A percentile compares a stretch with the other conserved stretches of the same genome.
Conservation (phyloP, 805 yeast species). For the Candida ovalis region DNA sequence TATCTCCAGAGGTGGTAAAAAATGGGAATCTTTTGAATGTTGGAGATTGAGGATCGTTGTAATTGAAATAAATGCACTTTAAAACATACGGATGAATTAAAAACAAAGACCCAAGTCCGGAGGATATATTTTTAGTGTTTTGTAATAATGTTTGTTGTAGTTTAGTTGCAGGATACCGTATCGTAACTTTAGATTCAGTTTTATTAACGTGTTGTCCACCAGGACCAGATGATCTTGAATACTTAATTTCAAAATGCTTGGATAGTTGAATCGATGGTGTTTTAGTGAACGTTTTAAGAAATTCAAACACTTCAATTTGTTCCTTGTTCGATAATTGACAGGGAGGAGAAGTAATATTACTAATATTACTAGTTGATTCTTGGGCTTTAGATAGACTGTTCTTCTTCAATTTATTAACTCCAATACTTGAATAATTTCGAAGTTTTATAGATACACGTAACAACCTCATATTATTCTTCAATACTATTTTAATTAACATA, state of each 20-base stretch:
- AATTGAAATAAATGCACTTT: constrained; percentile 15
- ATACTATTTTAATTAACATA: no score
- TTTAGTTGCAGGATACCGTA: constrained; percentile 30
- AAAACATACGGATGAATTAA: constrained; percentile 32
- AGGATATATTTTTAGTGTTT: constrained; percentile 40
- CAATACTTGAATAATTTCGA: no score
- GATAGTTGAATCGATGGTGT: constrained; percentile 3
- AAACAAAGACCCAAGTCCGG: no score
- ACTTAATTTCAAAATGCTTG: constrained; percentile 34
- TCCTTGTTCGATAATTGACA: background rate
- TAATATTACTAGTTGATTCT: no score
- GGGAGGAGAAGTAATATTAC: background rate
- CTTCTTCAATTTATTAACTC: no score
- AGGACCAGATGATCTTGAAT: constrained; percentile 51
- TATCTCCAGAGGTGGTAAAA: constrained; percentile 27
- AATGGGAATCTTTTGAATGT: constrained; percentile 19
- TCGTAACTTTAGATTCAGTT: constrained; percentile 45
- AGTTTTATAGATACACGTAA: no score
- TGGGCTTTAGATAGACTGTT: no score
- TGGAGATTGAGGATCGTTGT: constrained; percentile 9
- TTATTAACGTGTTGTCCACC: constrained; percentile 64
- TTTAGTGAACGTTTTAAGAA: background rate
- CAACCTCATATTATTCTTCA: no score
- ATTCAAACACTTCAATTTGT: background rate
- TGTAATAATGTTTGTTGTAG: constrained; percentile 33